Evolutionary conservation across 805 yeast genomes (phyloP).

Genomic region (Saccharomycopsis javanensis): DNA sequence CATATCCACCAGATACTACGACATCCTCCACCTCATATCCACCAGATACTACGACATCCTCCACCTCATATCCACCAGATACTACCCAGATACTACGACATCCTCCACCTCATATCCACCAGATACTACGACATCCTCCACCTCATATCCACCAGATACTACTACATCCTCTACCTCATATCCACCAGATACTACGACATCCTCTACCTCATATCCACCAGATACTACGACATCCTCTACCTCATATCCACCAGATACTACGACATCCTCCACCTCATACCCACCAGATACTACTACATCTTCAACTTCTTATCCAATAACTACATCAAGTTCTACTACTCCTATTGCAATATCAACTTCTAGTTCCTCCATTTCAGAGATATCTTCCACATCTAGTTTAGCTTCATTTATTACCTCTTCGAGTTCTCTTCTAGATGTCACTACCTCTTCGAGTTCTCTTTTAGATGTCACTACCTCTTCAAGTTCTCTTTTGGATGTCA

Average conservation of each 20-base stretch:
- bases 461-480: background rate
- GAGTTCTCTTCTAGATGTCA: background rate
- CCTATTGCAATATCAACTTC: background rate
- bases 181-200: background rate
- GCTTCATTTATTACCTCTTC: conserved; percentile 4
- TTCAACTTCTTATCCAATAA: background rate
- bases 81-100: too few relatives aligned
- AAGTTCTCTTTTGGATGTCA: background rate
- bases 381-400: conserved; percentile 5
- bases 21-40: too few relatives aligned
- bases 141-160: too few relatives aligned
- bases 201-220: background rate
- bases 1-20: too few relatives aligned
- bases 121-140: too few relatives aligned
- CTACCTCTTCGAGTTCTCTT: background rate
- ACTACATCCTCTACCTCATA: background rate
- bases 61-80: too few relatives aligned
- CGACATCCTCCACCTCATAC: background rate
- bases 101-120: too few relatives aligned
- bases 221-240: background rate
- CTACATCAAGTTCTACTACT: background rate
- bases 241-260: background rate
- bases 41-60: too few relatives aligned
- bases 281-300: background rate
- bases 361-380: background rate